Evolutionary conservation across 257 asterid genomes (phyloP).

Genomic region (Capsicum chinense): DNA sequence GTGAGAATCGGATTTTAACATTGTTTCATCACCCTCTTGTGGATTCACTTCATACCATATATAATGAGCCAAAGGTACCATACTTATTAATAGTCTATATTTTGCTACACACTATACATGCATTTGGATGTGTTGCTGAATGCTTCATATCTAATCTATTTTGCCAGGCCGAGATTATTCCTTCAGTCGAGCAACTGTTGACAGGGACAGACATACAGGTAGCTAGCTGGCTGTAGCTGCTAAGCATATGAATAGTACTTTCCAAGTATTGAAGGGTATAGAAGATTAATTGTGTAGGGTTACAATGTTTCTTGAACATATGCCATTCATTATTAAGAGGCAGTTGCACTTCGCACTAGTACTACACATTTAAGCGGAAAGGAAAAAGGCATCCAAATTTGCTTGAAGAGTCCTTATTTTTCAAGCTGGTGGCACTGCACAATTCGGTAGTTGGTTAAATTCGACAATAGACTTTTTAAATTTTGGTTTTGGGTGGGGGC

Average conservation of each 20-base stretch:
- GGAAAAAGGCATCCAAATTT: neutral
- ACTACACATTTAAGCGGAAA: neutral
- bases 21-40: conserved; percentile 91
- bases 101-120: neutral
- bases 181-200: conserved; percentile 80
- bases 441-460: neutral
- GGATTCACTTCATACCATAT: conserved; percentile 82
- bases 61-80: conserved; percentile 92
- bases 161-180: conserved; percentile 87
- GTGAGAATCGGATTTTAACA: conserved; percentile 79
- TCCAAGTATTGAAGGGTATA: neutral
- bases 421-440: neutral
- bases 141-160: conserved; percentile 35
- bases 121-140: neutral
- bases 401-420: conserved; percentile 12
- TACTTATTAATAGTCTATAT: conserved; percentile 27
- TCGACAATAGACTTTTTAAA: neutral
- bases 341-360: neutral
- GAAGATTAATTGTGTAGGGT: neutral
- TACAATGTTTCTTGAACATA: neutral
- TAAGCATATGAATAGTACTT: conserved; percentile 16
- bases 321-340: neutral
- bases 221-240: conserved; percentile 26
- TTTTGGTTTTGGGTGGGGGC: conserved; percentile 5
- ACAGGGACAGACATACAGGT: conserved; percentile 85